Conservation (phyloP, 1,139 yeast genomes). For the Blastobotrys proliferans region DNA sequence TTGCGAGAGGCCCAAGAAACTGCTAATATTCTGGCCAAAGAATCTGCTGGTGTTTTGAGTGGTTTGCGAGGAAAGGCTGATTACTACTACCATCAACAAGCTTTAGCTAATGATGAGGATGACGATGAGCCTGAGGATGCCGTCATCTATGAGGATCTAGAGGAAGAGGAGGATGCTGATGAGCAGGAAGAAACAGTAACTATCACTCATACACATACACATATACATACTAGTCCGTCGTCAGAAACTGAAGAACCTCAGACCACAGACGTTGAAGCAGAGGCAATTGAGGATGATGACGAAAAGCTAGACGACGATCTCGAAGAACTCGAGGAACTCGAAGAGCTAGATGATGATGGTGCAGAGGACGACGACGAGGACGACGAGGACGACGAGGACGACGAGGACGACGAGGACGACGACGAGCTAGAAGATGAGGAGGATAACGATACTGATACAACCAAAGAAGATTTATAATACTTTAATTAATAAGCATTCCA, state of each 20-base stretch:
- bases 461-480: constrained; percentile 11
- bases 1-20: constrained; percentile 58
- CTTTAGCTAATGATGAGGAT: constrained; percentile 17
- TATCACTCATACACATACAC: constrained; percentile 2
- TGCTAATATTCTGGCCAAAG: constrained; percentile 56
- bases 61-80: constrained; percentile 80
- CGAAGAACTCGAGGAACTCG: constrained; percentile 5
- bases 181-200: constrained; percentile 3
- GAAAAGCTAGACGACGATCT: neutral
- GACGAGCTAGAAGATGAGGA: constrained; percentile 10
- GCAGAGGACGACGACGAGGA: neutral
- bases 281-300: neutral
- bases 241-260: neutral
- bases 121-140: constrained; percentile 3
- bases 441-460: constrained; percentile 11
- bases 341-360: constrained; percentile 7
- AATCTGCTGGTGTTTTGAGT: constrained; percentile 66
- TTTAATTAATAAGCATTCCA: neutral
- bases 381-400: constrained; percentile 1
- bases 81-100: constrained; percentile 58
- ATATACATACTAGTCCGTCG: too few relatives aligned
- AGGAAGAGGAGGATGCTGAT: neutral
- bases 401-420: constrained; percentile 1
- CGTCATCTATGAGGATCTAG: constrained; percentile 9
- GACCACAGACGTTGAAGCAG: neutral